Percentiles rank a stretch among this genome's conserved stretches.
phyloP scores from a whole-genome alignment of 768 basidiomycete species.

The Chiua virens region DNA sequence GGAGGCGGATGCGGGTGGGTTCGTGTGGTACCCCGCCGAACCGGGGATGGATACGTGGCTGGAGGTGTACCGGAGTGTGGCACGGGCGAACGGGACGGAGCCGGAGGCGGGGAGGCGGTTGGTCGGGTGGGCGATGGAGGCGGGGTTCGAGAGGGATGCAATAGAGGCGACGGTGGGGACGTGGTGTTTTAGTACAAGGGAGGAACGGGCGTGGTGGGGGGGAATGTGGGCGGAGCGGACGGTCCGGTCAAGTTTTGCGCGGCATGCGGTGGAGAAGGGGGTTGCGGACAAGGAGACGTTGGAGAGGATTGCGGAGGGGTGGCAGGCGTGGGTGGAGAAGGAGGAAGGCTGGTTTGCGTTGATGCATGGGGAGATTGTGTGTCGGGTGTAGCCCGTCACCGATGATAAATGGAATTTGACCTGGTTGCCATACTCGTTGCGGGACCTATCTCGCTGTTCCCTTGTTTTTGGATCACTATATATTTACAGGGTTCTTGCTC shows the following conservation, averaged over 20 bases:
- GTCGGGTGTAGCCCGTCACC: no score
- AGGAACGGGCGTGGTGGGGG: constrained; percentile 41
- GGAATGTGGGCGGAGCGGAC: constrained; percentile 40
- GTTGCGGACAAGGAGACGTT: constrained; percentile 23
- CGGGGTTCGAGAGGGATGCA: constrained; percentile 31
- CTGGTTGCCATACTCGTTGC: no score
- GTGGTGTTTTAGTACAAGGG: constrained; percentile 37
- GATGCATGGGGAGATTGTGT: constrained; percentile 22
- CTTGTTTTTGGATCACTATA: no score
- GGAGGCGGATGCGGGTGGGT: constrained; percentile 38
- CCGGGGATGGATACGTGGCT: constrained; percentile 32
- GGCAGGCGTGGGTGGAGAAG: constrained; percentile 30
- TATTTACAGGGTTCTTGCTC: no score
- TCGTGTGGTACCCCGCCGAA: constrained; percentile 37
- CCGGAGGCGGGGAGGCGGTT: constrained; percentile 41
- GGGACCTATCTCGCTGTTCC: no score
- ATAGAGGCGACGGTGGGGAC: constrained; percentile 32
- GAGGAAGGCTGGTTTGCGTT: constrained; percentile 37
- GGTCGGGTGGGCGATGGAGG: constrained; percentile 37
- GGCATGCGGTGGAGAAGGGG: constrained; percentile 29
- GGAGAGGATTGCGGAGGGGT: constrained; percentile 18
- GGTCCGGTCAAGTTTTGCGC: constrained; percentile 33
- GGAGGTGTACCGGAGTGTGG: constrained; percentile 12
- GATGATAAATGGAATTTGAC: no score
- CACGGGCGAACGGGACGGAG: constrained; percentile 36